Evolutionary conservation across 192 early-diverging fungal species (phyloP), one percentile per base, ranked within the genome.

Genomic region (Podila epigama): DNA sequence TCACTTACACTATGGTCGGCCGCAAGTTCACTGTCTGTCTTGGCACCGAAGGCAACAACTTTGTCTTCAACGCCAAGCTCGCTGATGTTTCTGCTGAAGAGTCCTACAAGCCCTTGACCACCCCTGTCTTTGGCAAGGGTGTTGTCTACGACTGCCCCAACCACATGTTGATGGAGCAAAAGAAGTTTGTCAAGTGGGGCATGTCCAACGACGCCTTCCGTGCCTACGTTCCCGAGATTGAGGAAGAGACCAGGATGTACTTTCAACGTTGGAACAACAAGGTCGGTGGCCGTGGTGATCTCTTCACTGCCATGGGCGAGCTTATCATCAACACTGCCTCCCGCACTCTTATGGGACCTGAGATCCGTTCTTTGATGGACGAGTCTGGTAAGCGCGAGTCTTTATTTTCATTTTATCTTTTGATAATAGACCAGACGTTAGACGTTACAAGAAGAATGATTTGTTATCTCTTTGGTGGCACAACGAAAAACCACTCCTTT

Each of bases 61-160:
- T 97, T 81, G 89, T 97, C 8, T 97, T 99, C 83, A 99, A 99
- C 89, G 90, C 89, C 53, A 94, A 93, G 70, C 81, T 93, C 58
- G 88, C 91, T 55, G 68, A 91, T 69, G 93, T 93, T 51, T 93
- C 92, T 39, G 95, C 96, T 34, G 97, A 96, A 73, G 94, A 92
- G 60, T 95, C 96, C 28, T 99, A 99, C 81, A 92, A 92, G 65
- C 89, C 87, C 51, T 87, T 99, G 75, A 99, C 96, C 34, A 93
- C 92, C 51, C 94, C 93, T 10, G 95, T 98, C 36, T 99, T 99
- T 83, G 97, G 97, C 58, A 84, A 82, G 60, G 96, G 92, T 41
- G 96, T 99, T 48, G 97, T 99, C 33, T 99, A 99, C 85, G 97
- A 99, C 81, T 94, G 94, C 48, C 89, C 88, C 29, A 96, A 97